phyloP scores from a whole-genome alignment of 78 protist species.

The Dictyostelium discoideum region dicty_2.7 NC_007091.3:4235001-4235500 shows the following conservation, averaged over 20 bases:
- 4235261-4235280: constrained; percentile 77
- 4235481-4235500: constrained; percentile 71
- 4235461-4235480: constrained; percentile 86
- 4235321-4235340: no score
- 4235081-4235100: no score
- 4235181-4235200: constrained; percentile 61
- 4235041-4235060: no score
- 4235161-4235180: constrained; percentile 15
- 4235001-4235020: no score
- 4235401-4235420: not conserved
- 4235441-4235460: not conserved
- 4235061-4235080: no score
- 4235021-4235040: no score
- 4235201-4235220: constrained; percentile 56
- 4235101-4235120: no score
- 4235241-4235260: constrained; percentile 80
- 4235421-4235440: no score
- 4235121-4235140: no score
- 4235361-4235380: no score
- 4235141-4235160: not conserved
- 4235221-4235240: not conserved
- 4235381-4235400: not conserved
- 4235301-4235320: constrained; percentile 20
- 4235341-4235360: no score
- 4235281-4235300: constrained; percentile 78